Evolutionary conservation across 768 basidiomycete genomes (phyloP), one percentile per base, ranked within the genome.

Genomic region (Termitomyces sp.): DNA sequence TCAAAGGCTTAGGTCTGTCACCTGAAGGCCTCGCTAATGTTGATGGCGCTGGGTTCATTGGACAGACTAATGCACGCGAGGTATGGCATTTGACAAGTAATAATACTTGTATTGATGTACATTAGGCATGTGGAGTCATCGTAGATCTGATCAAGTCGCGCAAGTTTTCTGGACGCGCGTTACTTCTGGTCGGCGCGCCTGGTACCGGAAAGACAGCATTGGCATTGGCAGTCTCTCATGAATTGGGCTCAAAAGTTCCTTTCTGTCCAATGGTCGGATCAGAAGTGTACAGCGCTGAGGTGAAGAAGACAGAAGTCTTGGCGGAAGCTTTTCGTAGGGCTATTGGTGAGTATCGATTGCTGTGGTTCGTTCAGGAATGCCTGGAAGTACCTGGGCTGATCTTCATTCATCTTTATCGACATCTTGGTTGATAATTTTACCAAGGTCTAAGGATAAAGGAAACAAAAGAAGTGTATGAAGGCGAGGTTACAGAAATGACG

Each of bases 191-290:
- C 26, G 97, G 97, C 54, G 93, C 93, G 21, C 97, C 97, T 1
- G 95, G 97, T 15, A 99, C 97, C 3, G 96, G 97, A 11, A 99
- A 99, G 75, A 99, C 97, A 0, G 97, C 97, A 0, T 82, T 98
- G 28, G 95, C 97, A 1, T 72, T 98, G n/a, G 97, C 94, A 0
- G 83, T 98, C 28, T 88, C 94, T 6, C 95, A 98, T 58, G 97
- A 98, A 65, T 81, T 99, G 0, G 97, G 97, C 0, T 74, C 82
- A 21, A 97, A 97, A 66, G 95, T 98, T 1, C 97, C 97, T 0
- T 98, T 99, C 69, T 98, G 96, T 70, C 94, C 94, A 5, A 98
- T 98, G 93, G 97, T 98, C 43, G 97, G 97, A 0, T 89, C 87
- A 19, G 97, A 99, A 72, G 97, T 98, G 59, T 98, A 97, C 68